Base-by-base conservation (phyloP, 2,329 filamentous ascomycete species). In the Graphilbum ipis-grandicollis region DNA sequence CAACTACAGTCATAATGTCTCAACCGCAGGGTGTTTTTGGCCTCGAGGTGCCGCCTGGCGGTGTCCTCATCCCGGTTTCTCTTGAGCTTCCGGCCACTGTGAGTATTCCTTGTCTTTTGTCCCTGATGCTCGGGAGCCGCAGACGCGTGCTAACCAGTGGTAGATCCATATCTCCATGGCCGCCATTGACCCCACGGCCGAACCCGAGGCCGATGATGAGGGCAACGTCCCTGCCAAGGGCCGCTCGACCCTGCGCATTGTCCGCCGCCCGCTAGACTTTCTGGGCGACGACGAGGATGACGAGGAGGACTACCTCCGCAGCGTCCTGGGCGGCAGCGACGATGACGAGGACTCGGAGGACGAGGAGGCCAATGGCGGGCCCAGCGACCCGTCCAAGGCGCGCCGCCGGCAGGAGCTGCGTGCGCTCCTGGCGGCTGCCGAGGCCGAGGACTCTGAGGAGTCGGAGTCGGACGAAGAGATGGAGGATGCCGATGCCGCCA, bases 111-210 rank as follows among this genome's bases (percentile, higher is more conserved):
- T 8, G 29, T 30, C 17, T 34, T 5, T 9, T 29, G 28, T 9
- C 10, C 21, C n/a, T 18, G 7, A 13, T 17, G 3, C 4, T 9
- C 22, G 4, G 10, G 8, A 19, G 22, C 9, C 26, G n/a, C n/a
- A n/a, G n/a, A n/a, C n/a, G n/a, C 19, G 12, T 30, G 14, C 26
- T 15, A 22, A 10, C 14, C 19, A 7, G 21, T 9, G 5, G 19
- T 23, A 93, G 86, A 92, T 94, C 64, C 84, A 84, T 56, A 84
- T 98, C 54, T 96, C 86, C 52, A 98, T 98, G 90, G 90, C 92
- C 51, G 90, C 90, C 46, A 79, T 98, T 56, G 88, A 98, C 56
- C 90, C 90, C 40, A 84, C 74, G 51, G 81, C 81, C 50, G 67
- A 74, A 48, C 69, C 76, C 26, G 70, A 83, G 56, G 66, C 66